Conservation (phyloP, 2,329 filamentous ascomycete genomes). For the Claviceps quebecensis region DNA sequence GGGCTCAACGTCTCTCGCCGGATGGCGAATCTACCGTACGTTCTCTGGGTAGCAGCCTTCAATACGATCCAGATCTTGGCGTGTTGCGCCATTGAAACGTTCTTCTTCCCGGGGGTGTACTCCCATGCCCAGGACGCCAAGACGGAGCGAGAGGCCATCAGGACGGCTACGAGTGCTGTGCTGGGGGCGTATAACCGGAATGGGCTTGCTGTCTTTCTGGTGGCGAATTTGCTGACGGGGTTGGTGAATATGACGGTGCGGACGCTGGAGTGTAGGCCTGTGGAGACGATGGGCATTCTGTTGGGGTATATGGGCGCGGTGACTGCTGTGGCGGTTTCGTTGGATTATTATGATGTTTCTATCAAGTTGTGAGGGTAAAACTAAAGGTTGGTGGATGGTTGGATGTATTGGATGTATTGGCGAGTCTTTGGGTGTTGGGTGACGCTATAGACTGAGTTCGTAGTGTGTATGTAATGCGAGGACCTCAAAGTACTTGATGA, state of each 20-base stretch:
- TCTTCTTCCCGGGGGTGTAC: constrained; percentile 63
- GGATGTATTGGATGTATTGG: background rate
- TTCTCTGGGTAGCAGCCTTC: constrained; percentile 85
- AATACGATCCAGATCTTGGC: constrained; percentile 71
- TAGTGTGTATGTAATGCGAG: too few species aligned
- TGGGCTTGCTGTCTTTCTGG: constrained; percentile 68
- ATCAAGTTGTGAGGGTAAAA: constrained; percentile 51
- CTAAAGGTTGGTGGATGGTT: background rate
- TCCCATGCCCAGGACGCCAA: constrained; percentile 34
- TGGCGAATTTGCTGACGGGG: constrained; percentile 83
- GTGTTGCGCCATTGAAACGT: constrained; percentile 63
- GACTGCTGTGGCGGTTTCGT: constrained; percentile 49
- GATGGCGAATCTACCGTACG: constrained; percentile 83
- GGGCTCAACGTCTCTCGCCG: constrained; percentile 71
- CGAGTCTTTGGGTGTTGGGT: background rate
- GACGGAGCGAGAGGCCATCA: constrained; percentile 49
- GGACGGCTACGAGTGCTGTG: constrained; percentile 64
- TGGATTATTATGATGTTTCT: constrained; percentile 53
- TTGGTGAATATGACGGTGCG: constrained; percentile 75
- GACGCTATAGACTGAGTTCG: background rate
- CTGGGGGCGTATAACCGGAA: constrained; percentile 78
- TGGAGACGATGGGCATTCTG: constrained; percentile 59
- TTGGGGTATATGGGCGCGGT: constrained; percentile 56
- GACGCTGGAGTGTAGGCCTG: constrained; percentile 57
- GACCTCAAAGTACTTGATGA: too few species aligned